These are phyloP conservation scores for Discostella stelligeroides DNA, from an alignment of 108 stramenopile species.

Conservation along the genomic window DNA sequence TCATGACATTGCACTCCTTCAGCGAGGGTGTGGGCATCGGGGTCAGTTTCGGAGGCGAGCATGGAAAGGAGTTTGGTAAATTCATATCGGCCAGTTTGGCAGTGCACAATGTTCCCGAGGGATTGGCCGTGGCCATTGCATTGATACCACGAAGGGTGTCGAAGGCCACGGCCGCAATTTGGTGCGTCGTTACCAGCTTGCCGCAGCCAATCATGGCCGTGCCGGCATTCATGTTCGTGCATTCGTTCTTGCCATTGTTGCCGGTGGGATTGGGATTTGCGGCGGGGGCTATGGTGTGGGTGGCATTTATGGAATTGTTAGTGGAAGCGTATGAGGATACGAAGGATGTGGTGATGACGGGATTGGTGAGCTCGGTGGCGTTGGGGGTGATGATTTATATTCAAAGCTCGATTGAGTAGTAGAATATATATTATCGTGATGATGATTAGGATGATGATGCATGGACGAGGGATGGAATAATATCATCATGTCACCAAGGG, in stretches of 20 bases:
- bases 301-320: slow-evolving; percentile 93
- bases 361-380: slow-evolving; percentile 62
- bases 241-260: slow-evolving; percentile 91
- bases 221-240: slow-evolving; percentile 95
- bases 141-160: slow-evolving; percentile 89
- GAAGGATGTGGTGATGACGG: slow-evolving; percentile 66
- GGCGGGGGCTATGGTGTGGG: slow-evolving; percentile 98
- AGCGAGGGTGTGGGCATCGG: slow-evolving; percentile 86
- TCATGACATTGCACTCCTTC: slow-evolving; percentile 98
- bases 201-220: slow-evolving; percentile 99
- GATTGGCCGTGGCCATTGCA: slow-evolving; percentile 96
- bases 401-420: slow-evolving; percentile 67
- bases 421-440: not conserved
- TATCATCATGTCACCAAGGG: no score
- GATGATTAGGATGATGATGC: no score
- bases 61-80: slow-evolving; percentile 88
- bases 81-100: slow-evolving; percentile 97
- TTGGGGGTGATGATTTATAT: slow-evolving; percentile 66
- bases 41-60: slow-evolving; percentile 46
- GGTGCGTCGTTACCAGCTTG: slow-evolving; percentile 93
- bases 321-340: slow-evolving; percentile 93
- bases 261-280: slow-evolving; percentile 98
- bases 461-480: no score
- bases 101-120: slow-evolving; percentile 99
- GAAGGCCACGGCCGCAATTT: slow-evolving; percentile 87